phyloP scores from a whole-genome alignment of 176 grass and related monocot genomes.

The Elaeis guineensis region DNA sequence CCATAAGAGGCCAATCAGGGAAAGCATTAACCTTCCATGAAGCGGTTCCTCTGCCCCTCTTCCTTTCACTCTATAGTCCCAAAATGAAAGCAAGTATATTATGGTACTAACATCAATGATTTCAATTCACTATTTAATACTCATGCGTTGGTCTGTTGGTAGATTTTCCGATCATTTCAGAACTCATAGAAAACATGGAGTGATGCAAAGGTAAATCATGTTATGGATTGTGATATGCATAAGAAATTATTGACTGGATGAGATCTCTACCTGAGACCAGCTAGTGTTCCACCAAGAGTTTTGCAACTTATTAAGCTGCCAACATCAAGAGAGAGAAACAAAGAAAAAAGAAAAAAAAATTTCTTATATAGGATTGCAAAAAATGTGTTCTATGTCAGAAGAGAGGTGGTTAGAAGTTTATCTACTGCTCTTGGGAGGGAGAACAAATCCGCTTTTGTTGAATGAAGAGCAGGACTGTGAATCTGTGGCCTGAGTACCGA shows the following conservation, averaged over 20 bases:
- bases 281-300: background rate
- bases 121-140: too few relatives aligned
- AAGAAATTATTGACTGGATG: too few relatives aligned
- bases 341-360: background rate
- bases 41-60: slow-evolving; percentile 11
- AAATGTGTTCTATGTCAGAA: background rate
- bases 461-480: slow-evolving; percentile 21
- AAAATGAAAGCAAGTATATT: background rate
- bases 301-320: background rate
- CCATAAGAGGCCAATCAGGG: slow-evolving; percentile 84
- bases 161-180: too few relatives aligned
- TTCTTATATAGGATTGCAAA: too few relatives aligned
- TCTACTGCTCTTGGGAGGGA: slow-evolving; percentile 16
- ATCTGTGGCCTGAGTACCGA: slow-evolving; percentile 40
- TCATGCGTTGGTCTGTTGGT: too few relatives aligned
- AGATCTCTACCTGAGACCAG: slow-evolving; percentile 1
- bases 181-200: too few relatives aligned
- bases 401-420: background rate
- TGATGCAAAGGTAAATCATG: too few relatives aligned
- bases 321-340: background rate
- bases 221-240: too few relatives aligned
- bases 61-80: slow-evolving; percentile 11
- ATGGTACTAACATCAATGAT: too few relatives aligned
- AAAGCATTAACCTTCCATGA: slow-evolving; percentile 43
- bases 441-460: slow-evolving; percentile 15